phyloP scores from a whole-genome alignment of 2,329 filamentous ascomycete species.

The Colletotrichum sp. region DNA sequence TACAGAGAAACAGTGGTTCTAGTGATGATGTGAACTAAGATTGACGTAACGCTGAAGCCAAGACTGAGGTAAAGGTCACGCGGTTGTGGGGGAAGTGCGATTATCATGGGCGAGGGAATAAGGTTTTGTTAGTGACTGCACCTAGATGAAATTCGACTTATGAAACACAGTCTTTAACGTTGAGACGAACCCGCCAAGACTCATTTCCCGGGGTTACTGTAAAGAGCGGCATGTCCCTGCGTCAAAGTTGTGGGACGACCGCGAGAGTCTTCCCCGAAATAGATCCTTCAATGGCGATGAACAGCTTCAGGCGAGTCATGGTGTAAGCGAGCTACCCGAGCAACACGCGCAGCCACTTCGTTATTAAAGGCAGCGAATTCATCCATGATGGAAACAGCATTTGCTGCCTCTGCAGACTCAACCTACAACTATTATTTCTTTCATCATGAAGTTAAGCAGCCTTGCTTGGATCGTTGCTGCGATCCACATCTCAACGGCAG shows the following conservation, averaged over 20 bases:
- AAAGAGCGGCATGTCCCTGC: not conserved
- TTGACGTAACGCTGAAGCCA: not conserved
- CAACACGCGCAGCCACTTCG: accelerated
- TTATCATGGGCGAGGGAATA: not conserved
- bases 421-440: no score
- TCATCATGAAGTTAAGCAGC: not conserved
- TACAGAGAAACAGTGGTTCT: accelerated
- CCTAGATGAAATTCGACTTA: not conserved
- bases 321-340: not conserved
- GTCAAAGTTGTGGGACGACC: not conserved
- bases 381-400: no score
- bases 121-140: not conserved
- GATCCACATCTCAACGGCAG: no score
- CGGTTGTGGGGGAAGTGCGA: not conserved
- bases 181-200: not conserved
- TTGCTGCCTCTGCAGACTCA: no score
- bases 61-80: not conserved
- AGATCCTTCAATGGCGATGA: not conserved
- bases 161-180: not conserved
- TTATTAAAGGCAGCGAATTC: not conserved
- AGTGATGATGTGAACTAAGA: not conserved
- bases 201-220: not conserved
- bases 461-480: no score
- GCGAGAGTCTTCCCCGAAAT: not conserved
- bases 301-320: not conserved